Base-by-base conservation (phyloP, 1,139 yeast genomes). In the Cylindricascospora bacillispora region DNA sequence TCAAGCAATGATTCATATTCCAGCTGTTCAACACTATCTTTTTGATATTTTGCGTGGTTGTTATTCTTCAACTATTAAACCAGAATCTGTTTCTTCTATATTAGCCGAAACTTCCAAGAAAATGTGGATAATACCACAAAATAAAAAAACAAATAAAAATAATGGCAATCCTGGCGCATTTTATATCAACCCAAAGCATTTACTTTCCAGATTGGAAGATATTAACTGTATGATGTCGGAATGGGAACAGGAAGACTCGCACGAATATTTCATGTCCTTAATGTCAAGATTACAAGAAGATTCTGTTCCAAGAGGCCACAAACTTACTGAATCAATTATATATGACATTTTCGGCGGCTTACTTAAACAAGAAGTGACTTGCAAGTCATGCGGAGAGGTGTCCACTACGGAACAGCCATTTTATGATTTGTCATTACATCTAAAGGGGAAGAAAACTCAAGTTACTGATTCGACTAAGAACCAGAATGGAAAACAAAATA, bases 221-320 rank as follows among this genome's bases (percentile, higher is more conserved):
- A 83, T 86, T 45, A 86, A 86, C 54, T 83, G 94, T 51, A 79
- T 82, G 92, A 83, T 86, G 94, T 75, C 86, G 24, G 89, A 77
- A 52, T 85, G 94, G 94, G 86, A 83, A 54, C 98, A 89, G 55
- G 97, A 89, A 56, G 99, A 89, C 54, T 80, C 95, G 1, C 99
- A 89, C 55, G 99, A 89, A 56, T 89, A 86, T 56, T 82, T 76
- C 52, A 85, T 86, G 95, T 80, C 93, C 12, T 61, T 86, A 37
- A 67, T 86, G 65, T 75, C 92, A 6, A 61, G 95, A 33, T 59
- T 86, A 35, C 97, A 86, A 56, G 95, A 86, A 52, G 95, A 86
- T 51, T 69, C 83, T 5, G 85, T 92, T 2, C 95, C 95, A 19
- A 78, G 73, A 50, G 95, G 95, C 10, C 67, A 63, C 29, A 85